A percentile compares a stretch with the other conserved stretches of the same genome.
These are phyloP conservation scores for Tetrahymena malaccensis DNA, from an alignment of 73 alveolate genomes.

Conservation along the genomic window DNA sequence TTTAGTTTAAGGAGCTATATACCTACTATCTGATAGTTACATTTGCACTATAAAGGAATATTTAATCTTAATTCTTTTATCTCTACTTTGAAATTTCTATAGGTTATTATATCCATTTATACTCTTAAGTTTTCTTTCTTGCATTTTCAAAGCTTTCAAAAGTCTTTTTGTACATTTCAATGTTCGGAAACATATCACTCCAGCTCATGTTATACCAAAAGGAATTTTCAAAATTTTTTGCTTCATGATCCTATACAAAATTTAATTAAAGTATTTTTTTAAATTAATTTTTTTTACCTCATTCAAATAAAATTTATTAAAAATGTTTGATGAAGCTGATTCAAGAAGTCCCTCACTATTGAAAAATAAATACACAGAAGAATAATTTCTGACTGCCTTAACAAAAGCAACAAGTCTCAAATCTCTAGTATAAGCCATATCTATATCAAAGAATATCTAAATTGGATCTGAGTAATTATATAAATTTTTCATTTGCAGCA, in stretches of 20 bases:
- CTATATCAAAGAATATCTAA: neutral
- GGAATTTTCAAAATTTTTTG: neutral
- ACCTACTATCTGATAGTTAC: neutral
- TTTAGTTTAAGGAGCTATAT: neutral
- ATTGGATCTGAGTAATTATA: neutral
- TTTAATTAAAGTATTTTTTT: neutral
- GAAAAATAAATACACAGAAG: neutral
- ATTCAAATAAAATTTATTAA: neutral
- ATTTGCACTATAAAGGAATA: neutral
- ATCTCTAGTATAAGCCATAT: neutral
- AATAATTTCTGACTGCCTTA: neutral
- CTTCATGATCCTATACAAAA: neutral
- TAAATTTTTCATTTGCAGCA: neutral
- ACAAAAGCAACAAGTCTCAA: neutral
- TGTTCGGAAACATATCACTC: neutral
- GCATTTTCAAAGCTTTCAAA: neutral
- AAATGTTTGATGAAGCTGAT: neutral
- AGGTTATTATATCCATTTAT: neutral
- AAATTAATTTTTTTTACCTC: neutral
- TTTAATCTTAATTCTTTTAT: neutral
- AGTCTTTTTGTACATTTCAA: neutral
- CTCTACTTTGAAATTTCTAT: neutral
- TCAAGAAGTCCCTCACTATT: neutral
- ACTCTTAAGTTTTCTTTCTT: neutral
- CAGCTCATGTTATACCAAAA: neutral